Percentiles rank a stretch among this genome's conserved stretches.
Evolutionary conservation across 148 eudicot genomes (phyloP).

Genomic region (Vaccinium corymbosum): DNA sequence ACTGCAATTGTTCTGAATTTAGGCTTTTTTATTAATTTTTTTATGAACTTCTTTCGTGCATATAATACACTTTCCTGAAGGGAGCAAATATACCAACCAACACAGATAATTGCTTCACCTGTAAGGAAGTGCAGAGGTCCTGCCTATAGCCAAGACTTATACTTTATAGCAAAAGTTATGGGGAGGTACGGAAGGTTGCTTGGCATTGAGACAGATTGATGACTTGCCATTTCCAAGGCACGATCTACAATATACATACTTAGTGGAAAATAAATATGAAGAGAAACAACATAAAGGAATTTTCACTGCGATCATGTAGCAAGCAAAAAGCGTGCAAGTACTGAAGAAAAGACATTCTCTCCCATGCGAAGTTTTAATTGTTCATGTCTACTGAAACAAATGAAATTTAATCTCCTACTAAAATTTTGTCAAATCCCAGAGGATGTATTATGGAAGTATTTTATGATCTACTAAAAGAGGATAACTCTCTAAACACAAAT

Average conservation of each 20-base stretch:
- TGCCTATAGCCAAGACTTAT: background rate
- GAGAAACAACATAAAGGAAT: background rate
- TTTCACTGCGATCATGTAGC: background rate
- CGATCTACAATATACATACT: background rate
- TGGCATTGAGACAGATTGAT: background rate
- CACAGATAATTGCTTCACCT: background rate
- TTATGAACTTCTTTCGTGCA: background rate
- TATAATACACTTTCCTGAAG: background rate
- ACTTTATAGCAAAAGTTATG: background rate
- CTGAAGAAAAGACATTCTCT: conserved; percentile 1
- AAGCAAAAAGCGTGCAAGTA: background rate
- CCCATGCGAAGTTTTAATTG: background rate
- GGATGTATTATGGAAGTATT: background rate
- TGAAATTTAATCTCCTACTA: background rate
- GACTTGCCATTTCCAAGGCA: background rate
- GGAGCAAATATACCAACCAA: background rate
- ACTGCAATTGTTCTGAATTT: background rate
- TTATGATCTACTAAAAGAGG: background rate
- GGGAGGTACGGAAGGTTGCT: background rate
- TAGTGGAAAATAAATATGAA: background rate
- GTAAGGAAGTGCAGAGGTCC: background rate
- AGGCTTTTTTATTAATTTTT: background rate
- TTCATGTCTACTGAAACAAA: background rate
- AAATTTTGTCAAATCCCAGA: background rate
- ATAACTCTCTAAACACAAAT: background rate